Evolutionary conservation across 345 rosid species (phyloP), one percentile per base, ranked within the genome.

Genomic region (Acer saccharum): DNA sequence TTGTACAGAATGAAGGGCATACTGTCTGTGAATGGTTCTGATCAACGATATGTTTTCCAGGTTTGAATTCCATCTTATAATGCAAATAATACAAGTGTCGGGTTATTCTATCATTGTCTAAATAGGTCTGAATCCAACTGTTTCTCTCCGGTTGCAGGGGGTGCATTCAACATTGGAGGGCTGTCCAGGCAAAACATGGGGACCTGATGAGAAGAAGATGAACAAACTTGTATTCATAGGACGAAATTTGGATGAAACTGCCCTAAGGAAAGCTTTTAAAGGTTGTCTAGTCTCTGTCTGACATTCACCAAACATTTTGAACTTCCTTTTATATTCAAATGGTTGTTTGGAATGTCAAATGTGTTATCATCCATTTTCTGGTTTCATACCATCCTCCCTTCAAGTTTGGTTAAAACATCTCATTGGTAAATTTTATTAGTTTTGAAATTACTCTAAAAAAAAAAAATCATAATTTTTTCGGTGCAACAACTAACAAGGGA

Each of bases 191-290:
- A 88, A 90, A 72, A 66, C 75, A 43, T 92, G 96, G 96, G 87
- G 84, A 55, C 73, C 88, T 10, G 85, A 85, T 16, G 92, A 92
- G 84, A 90, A 83, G 87, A 90, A 88, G 76, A 65, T 81, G 12
- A 92, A 88, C 90, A 92, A 92, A 81, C 85, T 90, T 1, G 94
- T 90, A 6, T 91, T 91, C 79, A 91, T 90, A 8, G 93, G 96
- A 69, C 84, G 87, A 76, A 88, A 90, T 82, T 82, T 88, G 57
- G 90, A 91, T 73, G 93, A 88, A 80, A 81, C 86, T 76, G 74
- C 79, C 9, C 86, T 91, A 29, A 80, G 84, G 74, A 91, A 87
- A 83, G 93, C 91, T 57, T 91, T 91, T 80, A 88, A 69, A 76
- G 91, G 96, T 35, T 91, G 96, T 69, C 77, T 90, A 9, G 74